phyloP scores from a whole-genome alignment of 441 rosid genomes.

The Breynia disticha region DNA sequence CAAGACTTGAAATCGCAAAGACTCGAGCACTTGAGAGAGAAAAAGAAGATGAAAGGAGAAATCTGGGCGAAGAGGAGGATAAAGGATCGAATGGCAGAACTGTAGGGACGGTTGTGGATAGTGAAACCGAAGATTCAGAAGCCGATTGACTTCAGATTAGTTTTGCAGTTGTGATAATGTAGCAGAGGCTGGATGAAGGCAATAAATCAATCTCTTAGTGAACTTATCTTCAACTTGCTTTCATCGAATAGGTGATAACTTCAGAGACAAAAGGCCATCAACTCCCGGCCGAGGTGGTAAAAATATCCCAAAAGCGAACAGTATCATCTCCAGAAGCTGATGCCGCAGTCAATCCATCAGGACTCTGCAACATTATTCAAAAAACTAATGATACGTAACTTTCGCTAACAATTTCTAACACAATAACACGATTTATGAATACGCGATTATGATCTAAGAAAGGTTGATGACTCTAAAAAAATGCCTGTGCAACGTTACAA shows the following conservation, averaged over 20 bases:
- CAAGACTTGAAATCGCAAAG: conserved; percentile 58
- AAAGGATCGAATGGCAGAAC: conserved; percentile 16
- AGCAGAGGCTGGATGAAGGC: neutral
- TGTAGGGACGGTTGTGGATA: conserved; percentile 40
- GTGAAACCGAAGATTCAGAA: conserved; percentile 40
- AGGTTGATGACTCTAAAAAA: conserved; percentile 31
- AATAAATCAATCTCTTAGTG: no score
- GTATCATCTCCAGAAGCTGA: conserved; percentile 45
- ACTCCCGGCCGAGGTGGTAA: conserved; percentile 30
- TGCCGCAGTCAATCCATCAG: conserved; percentile 39
- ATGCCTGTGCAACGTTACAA: conserved; percentile 26
- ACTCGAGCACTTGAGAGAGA: conserved; percentile 52
- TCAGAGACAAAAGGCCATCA: conserved; percentile 32
- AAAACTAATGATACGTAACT: no score
- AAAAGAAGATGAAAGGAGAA: conserved; percentile 40
- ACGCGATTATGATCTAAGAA: no score
- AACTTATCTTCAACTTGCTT: neutral
- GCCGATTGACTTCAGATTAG: conserved; percentile 23
- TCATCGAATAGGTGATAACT: conserved; percentile 32
- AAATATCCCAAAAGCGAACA: conserved; percentile 41
- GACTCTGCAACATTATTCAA: conserved; percentile 30
- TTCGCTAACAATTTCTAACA: no score
- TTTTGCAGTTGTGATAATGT: neutral
- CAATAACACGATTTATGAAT: no score
- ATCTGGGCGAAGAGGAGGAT: conserved; percentile 34